phyloP scores from a whole-genome alignment of 2,329 filamentous ascomycete species.

The Amauroascus niger region DNA sequence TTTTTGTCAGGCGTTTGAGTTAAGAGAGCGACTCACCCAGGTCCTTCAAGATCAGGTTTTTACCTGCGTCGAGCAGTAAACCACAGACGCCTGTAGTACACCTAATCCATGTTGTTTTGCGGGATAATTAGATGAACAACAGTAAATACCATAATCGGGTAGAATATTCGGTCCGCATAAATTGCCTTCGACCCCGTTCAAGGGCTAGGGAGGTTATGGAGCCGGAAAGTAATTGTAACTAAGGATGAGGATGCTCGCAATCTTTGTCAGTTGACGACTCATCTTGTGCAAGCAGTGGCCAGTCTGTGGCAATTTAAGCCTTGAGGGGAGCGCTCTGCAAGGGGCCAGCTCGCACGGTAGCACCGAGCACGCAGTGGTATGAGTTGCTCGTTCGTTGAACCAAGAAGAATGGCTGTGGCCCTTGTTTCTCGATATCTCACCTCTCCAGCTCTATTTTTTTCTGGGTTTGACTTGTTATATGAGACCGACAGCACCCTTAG shows the following conservation, averaged over 20 bases:
- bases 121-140: neutral
- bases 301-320: neutral
- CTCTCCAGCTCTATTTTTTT: neutral
- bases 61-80: neutral
- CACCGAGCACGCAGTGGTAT: neutral
- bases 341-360: neutral
- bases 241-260: neutral
- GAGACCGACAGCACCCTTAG: neutral
- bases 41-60: neutral
- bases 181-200: neutral
- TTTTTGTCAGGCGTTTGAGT: neutral
- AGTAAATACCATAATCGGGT: neutral
- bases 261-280: neutral
- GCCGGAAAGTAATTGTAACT: neutral
- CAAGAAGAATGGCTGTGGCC: neutral
- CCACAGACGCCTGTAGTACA: neutral
- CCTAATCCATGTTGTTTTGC: neutral
- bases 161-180: neutral
- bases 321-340: neutral
- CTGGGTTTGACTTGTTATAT: neutral
- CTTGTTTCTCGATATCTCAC: neutral
- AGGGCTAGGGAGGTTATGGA: neutral
- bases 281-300: neutral
- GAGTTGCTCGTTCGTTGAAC: neutral
- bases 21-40: neutral